Evolutionary conservation across 352 stramenopile species (phyloP).

Genomic region (Phytophthora crassamura): DNA sequence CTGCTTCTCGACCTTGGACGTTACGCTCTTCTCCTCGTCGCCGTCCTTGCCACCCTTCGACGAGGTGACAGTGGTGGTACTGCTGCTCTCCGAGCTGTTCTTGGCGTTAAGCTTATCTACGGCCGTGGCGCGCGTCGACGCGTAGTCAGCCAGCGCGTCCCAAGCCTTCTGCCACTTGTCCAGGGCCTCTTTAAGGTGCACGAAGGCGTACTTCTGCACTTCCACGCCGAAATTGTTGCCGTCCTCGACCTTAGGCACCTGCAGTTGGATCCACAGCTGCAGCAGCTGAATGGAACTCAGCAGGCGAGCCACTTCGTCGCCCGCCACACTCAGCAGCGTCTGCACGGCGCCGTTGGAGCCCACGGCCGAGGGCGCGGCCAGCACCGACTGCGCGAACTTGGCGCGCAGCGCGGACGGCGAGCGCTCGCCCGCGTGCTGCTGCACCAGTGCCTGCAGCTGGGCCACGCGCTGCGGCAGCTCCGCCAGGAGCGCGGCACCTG

Average conservation of each 20-base stretch:
- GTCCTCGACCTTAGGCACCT: constrained; percentile 78
- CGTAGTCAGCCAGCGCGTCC: constrained; percentile 79
- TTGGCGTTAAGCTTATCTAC: constrained; percentile 84
- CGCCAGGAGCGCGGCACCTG: constrained; percentile 49
- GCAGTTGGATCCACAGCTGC: constrained; percentile 77
- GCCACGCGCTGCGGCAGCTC: constrained; percentile 56
- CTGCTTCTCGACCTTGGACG: constrained; percentile 64
- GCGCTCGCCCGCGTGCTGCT: constrained; percentile 55
- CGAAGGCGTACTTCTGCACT: constrained; percentile 79
- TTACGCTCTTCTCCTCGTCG: constrained; percentile 77
- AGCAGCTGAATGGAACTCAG: constrained; percentile 58
- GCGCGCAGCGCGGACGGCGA: constrained; percentile 46
- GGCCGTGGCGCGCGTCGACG: constrained; percentile 59
- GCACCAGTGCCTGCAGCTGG: constrained; percentile 53
- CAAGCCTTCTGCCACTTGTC: constrained; percentile 81
- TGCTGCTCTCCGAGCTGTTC: constrained; percentile 59
- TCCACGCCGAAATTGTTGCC: constrained; percentile 91
- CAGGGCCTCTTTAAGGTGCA: constrained; percentile 70
- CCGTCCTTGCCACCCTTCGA: constrained; percentile 70
- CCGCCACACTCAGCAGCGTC: constrained; percentile 46
- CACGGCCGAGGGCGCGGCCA: constrained; percentile 39
- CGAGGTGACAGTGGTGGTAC: constrained; percentile 63
- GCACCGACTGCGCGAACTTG: constrained; percentile 44
- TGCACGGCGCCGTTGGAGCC: constrained; percentile 51
- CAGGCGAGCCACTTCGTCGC: constrained; percentile 63